Evolutionary conservation across 2,329 filamentous ascomycete species (phyloP).

Genomic region (Lojkania enalia): DNA sequence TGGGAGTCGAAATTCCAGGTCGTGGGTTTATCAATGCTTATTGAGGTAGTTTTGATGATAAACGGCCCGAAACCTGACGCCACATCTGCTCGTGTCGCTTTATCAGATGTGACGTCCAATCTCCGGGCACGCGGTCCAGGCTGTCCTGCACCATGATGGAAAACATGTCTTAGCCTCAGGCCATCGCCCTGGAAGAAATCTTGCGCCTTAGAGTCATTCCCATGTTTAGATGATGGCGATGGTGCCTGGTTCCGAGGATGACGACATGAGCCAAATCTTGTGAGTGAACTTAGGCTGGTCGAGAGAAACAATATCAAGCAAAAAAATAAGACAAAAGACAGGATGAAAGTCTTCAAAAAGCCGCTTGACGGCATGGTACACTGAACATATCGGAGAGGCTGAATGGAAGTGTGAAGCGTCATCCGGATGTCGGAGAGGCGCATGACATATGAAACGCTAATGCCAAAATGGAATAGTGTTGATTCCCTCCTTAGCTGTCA

Average conservation of each 20-base stretch:
- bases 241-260: slow-evolving; percentile 3
- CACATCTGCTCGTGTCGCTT: slow-evolving; percentile 23
- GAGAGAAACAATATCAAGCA: slow-evolving; percentile 1
- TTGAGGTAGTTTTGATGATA: slow-evolving; percentile 29
- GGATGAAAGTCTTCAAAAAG: slow-evolving; percentile 6
- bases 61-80: slow-evolving; percentile 34
- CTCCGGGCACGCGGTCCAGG: slow-evolving; percentile 35
- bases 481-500: too few relatives aligned
- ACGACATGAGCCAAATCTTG: slow-evolving; percentile 1
- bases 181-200: slow-evolving; percentile 7
- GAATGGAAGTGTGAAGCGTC: too few relatives aligned
- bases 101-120: slow-evolving; percentile 33
- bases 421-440: too few relatives aligned
- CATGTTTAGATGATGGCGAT: slow-evolving; percentile 1
- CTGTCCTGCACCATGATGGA: slow-evolving; percentile 41
- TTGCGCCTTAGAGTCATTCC: neutral
- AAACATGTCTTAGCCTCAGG: slow-evolving; percentile 35
- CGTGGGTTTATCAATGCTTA: slow-evolving; percentile 36
- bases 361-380: slow-evolving; percentile 12
- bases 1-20: slow-evolving; percentile 23
- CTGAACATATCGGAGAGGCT: slow-evolving; percentile 9
- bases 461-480: too few relatives aligned
- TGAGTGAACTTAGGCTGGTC: slow-evolving; percentile 4
- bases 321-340: slow-evolving; percentile 1
- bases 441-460: too few relatives aligned